Conservation (phyloP, 2,329 filamentous ascomycete species). For the Aspergillus sp. region DNA sequence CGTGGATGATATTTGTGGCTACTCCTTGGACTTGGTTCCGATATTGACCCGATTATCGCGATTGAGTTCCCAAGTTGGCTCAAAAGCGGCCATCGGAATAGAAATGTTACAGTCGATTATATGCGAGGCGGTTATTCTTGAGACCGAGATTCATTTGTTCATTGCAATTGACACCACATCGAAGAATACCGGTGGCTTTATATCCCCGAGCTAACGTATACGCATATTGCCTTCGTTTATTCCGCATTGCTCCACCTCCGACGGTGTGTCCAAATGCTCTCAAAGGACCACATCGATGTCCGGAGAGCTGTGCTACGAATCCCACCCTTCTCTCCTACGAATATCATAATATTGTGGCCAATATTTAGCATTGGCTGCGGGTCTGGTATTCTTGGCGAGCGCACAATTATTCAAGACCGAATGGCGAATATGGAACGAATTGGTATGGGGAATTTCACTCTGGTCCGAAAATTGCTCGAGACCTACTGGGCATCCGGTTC, state of each 20-base stretch:
- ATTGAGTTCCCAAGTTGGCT: too few relatives aligned
- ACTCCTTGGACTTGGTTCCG: conserved; percentile 21
- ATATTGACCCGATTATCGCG: conserved; percentile 9
- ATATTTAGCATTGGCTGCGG: conserved; percentile 28
- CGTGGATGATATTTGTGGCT: conserved; percentile 26
- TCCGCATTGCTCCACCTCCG: conserved; percentile 23
- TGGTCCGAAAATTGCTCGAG: conserved; percentile 13
- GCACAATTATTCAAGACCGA: conserved; percentile 13
- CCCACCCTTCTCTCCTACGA: conserved; percentile 16
- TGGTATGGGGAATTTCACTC: conserved; percentile 25
- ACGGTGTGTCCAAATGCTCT: conserved; percentile 17
- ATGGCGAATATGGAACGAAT: conserved; percentile 22
- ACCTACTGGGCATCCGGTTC: conserved; percentile 17
- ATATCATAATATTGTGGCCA: conserved; percentile 25
- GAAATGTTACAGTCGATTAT: too few relatives aligned
- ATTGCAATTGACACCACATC: too few relatives aligned
- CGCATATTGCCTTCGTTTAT: conserved; percentile 22
- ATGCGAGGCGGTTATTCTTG: too few relatives aligned
- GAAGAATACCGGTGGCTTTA: too few relatives aligned
- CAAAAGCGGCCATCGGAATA: too few relatives aligned
- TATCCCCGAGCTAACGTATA: conserved; percentile 13
- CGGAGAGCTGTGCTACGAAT: conserved; percentile 14
- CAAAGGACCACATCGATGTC: conserved; percentile 12
- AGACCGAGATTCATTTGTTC: too few relatives aligned
- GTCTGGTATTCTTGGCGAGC: conserved; percentile 12